phyloP scores from a whole-genome alignment of 371 early-diverging fungal species.

The Mortierella sp. region DNA sequence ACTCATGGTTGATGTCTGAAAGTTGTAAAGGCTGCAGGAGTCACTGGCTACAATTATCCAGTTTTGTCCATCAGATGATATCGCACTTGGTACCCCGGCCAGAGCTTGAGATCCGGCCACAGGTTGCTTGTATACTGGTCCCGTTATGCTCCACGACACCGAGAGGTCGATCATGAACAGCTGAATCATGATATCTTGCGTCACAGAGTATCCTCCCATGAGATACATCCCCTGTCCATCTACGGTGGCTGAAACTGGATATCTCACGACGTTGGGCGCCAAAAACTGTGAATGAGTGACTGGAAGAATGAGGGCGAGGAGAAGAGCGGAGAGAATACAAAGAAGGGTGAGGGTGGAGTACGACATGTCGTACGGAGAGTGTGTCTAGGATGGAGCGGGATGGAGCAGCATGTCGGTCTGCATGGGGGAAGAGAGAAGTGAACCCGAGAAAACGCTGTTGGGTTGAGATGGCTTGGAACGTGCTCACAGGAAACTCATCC shows the following conservation, averaged over 20 bases:
- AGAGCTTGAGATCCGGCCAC: slow-evolving; percentile 9
- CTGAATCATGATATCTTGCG: not conserved
- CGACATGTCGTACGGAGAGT: no score
- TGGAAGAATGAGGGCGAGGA: no score
- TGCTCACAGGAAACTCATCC: no score
- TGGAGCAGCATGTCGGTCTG: no score
- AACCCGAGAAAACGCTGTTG: no score
- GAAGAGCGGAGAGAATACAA: not conserved
- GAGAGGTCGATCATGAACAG: slow-evolving; percentile 25
- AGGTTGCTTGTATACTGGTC: not conserved
- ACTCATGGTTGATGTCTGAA: not conserved
- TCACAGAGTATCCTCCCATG: not conserved
- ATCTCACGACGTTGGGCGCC: not conserved
- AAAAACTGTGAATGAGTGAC: not conserved
- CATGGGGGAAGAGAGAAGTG: no score
- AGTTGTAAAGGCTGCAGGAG: slow-evolving; percentile 4
- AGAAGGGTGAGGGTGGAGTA: no score
- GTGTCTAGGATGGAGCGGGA: no score
- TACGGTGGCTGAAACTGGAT: not conserved
- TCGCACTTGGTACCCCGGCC: not conserved
- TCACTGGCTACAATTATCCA: slow-evolving; percentile 5
- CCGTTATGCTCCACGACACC: slow-evolving; percentile 9
- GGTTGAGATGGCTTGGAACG: no score
- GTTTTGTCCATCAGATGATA: slow-evolving; percentile 8
- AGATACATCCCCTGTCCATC: slow-evolving; percentile 1